Conservation (phyloP, 1,139 yeast genomes). For the Meyerozyma sp. region DNA sequence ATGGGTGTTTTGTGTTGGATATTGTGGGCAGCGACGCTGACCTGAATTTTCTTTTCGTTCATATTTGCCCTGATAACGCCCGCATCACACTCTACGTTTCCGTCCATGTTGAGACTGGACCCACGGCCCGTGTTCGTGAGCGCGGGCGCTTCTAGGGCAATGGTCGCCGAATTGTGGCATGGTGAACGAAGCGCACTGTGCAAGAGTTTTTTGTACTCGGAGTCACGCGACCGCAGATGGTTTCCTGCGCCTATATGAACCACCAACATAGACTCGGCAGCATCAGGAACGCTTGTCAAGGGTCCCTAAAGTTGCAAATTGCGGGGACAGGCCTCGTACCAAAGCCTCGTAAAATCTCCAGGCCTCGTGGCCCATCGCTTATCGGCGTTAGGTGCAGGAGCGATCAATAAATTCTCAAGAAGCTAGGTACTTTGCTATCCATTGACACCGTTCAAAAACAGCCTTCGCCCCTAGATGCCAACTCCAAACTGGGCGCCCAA, state of each 20-base stretch:
- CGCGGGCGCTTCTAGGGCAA: slow-evolving; percentile 1
- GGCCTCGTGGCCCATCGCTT: background rate
- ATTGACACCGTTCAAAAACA: background rate
- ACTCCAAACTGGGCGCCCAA: background rate
- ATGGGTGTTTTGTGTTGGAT: background rate
- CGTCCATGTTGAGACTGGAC: background rate
- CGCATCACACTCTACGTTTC: slow-evolving; percentile 3
- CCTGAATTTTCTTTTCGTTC: background rate
- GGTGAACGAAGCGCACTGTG: slow-evolving; percentile 13
- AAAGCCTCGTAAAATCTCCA: background rate
- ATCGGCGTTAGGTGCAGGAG: background rate
- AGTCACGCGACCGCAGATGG: slow-evolving; percentile 16
- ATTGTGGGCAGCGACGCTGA: background rate
- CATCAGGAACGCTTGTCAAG: background rate
- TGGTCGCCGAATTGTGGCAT: background rate
- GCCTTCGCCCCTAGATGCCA: background rate
- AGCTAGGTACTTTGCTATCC: background rate
- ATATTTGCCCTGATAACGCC: background rate
- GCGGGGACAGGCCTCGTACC: background rate
- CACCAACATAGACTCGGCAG: slow-evolving; percentile 8
- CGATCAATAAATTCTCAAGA: background rate
- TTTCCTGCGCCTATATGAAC: slow-evolving; percentile 41
- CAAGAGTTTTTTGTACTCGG: slow-evolving; percentile 18
- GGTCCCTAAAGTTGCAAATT: background rate
- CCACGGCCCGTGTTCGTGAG: slow-evolving; percentile 4